phyloP scores from a whole-genome alignment of 441 rosid species.

The Rhodomyrtus psidioides region DNA sequence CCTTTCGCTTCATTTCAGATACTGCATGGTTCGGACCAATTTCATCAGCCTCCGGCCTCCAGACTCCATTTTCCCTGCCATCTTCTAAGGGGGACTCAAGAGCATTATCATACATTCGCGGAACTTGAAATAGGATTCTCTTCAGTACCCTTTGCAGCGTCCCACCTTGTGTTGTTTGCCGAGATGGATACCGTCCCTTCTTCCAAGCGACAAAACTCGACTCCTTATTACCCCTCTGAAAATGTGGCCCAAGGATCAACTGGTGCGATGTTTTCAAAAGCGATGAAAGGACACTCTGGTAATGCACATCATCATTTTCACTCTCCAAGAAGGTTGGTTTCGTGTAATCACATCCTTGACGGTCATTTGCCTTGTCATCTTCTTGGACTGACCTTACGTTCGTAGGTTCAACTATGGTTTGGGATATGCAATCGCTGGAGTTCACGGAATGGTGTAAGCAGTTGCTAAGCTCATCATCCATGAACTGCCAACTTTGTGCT shows the following conservation, averaged over 20 bases:
- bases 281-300: constrained; percentile 57
- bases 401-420: constrained; percentile 42
- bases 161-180: constrained; percentile 9
- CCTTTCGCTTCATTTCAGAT: constrained; percentile 43
- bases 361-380: constrained; percentile 23
- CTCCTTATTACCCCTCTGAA: constrained; percentile 29
- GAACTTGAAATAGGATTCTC: constrained; percentile 69
- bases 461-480: constrained; percentile 69
- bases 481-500: constrained; percentile 61
- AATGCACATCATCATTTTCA: constrained; percentile 51
- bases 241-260: constrained; percentile 40
- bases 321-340: constrained; percentile 25
- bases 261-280: constrained; percentile 60
- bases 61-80: constrained; percentile 16
- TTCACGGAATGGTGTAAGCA: constrained; percentile 53
- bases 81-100: constrained; percentile 26
- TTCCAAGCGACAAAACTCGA: constrained; percentile 71
- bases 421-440: constrained; percentile 74
- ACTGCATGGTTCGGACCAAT: constrained; percentile 26
- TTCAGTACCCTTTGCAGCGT: constrained; percentile 50
- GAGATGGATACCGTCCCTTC: constrained; percentile 22
- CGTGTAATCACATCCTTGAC: constrained; percentile 25
- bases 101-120: constrained; percentile 38
- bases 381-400: constrained; percentile 26
- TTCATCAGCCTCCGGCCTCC: constrained; percentile 50